A percentile compares a stretch with the other conserved stretches of the same genome.
These are phyloP conservation scores for Psilocybe subaeruginosa DNA, from an alignment of 768 basidiomycete species.

Conservation along the genomic window DNA sequence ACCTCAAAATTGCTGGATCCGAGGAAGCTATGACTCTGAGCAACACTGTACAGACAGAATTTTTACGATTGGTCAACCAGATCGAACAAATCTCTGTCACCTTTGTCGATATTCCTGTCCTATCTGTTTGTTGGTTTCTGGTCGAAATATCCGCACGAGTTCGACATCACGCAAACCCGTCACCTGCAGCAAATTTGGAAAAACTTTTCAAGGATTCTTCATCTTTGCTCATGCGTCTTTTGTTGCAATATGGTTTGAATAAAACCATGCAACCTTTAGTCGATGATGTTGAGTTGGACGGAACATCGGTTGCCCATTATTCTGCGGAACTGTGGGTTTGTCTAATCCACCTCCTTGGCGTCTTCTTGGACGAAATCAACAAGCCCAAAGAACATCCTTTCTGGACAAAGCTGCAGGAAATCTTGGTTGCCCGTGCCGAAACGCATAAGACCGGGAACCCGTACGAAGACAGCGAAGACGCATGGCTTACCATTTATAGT, in stretches of 20 bases:
- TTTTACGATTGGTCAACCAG: constrained; percentile 38
- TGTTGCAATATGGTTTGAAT: constrained; percentile 59
- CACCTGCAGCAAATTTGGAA: constrained; percentile 11
- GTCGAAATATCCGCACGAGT: constrained; percentile 58
- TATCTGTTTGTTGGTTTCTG: constrained; percentile 63
- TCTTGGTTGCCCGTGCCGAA: constrained; percentile 26
- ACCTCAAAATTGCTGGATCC: constrained; percentile 36
- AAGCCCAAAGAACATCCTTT: constrained; percentile 36
- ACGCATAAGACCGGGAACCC: constrained; percentile 23
- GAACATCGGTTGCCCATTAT: constrained; percentile 39
- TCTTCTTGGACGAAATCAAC: constrained; percentile 17
- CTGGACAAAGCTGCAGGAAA: constrained; percentile 45
- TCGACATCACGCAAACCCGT: constrained; percentile 23
- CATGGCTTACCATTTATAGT: constrained; percentile 74
- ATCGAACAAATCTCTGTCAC: constrained; percentile 38
- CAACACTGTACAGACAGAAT: constrained; percentile 35
- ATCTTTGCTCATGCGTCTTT: constrained; percentile 45
- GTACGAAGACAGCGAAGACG: constrained; percentile 53
- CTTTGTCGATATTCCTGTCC: constrained; percentile 38
- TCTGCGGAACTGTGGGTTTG: constrained; percentile 77
- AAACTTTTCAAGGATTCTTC: constrained; percentile 31
- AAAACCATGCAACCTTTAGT: constrained; percentile 42
- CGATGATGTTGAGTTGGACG: constrained; percentile 36
- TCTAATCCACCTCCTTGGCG: constrained; percentile 60
- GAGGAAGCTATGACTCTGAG: constrained; percentile 33